phyloP scores from a whole-genome alignment of 2,329 filamentous ascomycete species.

The Colletotrichum sp. region DNA sequence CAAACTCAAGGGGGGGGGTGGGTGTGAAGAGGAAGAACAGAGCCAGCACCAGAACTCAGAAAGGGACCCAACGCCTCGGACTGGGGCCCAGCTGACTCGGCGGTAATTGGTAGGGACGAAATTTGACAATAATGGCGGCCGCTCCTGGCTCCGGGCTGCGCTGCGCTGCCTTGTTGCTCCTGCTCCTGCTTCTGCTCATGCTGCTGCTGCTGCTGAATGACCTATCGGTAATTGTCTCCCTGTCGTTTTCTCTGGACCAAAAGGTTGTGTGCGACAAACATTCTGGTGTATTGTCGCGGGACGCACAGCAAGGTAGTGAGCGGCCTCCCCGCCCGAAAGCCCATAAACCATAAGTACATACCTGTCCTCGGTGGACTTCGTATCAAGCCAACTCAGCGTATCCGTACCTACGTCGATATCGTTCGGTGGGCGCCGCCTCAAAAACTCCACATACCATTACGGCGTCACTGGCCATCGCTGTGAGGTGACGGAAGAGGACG shows the following conservation, averaged over 20 bases:
- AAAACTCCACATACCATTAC: neutral
- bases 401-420: neutral
- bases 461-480: neutral
- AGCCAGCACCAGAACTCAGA: neutral
- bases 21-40: neutral
- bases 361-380: neutral
- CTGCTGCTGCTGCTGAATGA: neutral
- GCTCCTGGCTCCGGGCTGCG: neutral
- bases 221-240: neutral
- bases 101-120: slow-evolving; percentile 11
- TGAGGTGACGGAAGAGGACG: neutral
- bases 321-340: neutral
- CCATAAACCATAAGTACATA: neutral
- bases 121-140: neutral
- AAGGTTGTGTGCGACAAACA: neutral
- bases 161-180: neutral
- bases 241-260: neutral
- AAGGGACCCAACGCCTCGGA: slow-evolving; percentile 20
- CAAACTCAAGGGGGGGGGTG: neutral
- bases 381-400: neutral
- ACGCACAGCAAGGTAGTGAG: neutral
- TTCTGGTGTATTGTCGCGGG: neutral
- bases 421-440: neutral
- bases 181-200: neutral
- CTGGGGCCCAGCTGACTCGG: slow-evolving; percentile 21